Conservation (phyloP, 257 asterid species). For the Henckelia pumila region DNA sequence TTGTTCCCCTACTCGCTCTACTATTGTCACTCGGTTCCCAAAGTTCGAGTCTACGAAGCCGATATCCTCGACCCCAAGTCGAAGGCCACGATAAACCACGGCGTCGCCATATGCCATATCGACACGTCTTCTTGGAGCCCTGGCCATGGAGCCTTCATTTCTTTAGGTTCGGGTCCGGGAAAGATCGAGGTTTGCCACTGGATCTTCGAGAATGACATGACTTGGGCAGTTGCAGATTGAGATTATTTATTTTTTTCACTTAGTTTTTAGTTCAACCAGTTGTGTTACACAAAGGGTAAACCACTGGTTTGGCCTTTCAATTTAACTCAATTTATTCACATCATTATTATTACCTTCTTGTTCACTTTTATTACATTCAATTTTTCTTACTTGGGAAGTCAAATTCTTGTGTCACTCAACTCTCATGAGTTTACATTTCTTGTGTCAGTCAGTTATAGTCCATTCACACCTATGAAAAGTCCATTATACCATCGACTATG, state of each 20-base stretch:
- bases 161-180: background rate
- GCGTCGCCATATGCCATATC: conserved; percentile 15
- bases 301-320: too few species aligned
- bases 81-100: conserved; percentile 13
- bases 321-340: too few species aligned
- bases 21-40: conserved; percentile 21
- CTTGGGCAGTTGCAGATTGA: background rate
- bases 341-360: background rate
- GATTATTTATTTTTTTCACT: too few species aligned
- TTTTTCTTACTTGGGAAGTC: background rate
- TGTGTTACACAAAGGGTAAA: background rate
- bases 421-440: too few species aligned
- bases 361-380: background rate
- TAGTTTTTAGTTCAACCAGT: background rate
- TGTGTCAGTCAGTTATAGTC: too few species aligned
- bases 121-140: conserved; percentile 18
- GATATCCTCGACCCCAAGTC: conserved; percentile 14
- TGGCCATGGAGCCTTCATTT: conserved; percentile 19
- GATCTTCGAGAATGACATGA: background rate
- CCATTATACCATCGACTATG: too few species aligned
- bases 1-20: conserved; percentile 5
- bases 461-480: too few species aligned
- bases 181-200: background rate
- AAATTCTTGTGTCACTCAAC: too few species aligned
- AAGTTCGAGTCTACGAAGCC: conserved; percentile 20